Conservation (phyloP, 2,329 filamentous ascomycete species). For the Paecilomyces sp. region DNA sequence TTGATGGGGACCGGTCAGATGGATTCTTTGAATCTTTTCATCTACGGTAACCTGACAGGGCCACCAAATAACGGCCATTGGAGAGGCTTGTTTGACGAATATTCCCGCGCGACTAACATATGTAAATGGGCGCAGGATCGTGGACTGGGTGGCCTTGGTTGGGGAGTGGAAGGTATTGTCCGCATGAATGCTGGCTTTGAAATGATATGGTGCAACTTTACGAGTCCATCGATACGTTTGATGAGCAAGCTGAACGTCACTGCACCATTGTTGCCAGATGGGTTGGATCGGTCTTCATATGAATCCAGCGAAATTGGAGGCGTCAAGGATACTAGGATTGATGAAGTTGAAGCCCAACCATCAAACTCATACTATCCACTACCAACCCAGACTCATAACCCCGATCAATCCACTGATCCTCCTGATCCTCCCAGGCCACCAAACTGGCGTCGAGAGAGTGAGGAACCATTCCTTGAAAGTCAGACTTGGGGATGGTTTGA, state of each 20-base stretch:
- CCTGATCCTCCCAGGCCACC: conserved; percentile 28
- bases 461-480: conserved; percentile 35
- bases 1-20: conserved; percentile 42
- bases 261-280: conserved; percentile 28
- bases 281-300: neutral
- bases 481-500: conserved; percentile 42
- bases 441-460: conserved; percentile 25
- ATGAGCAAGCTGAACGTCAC: conserved; percentile 42
- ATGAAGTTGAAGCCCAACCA: conserved; percentile 3
- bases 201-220: conserved; percentile 48
- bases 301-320: neutral
- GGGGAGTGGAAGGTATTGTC: conserved; percentile 45
- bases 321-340: neutral
- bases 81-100: conserved; percentile 39
- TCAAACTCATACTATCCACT: conserved; percentile 24
- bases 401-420: conserved; percentile 28
- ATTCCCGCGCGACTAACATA: conserved; percentile 40
- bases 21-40: conserved; percentile 44
- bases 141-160: conserved; percentile 38
- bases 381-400: conserved; percentile 29
- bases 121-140: conserved; percentile 39
- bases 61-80: conserved; percentile 17
- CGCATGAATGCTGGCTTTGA: conserved; percentile 49
- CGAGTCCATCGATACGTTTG: conserved; percentile 36
- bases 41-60: conserved; percentile 42